phyloP scores from a whole-genome alignment of 1,139 yeast genomes.

The Geotrichum klebahnii region DNA sequence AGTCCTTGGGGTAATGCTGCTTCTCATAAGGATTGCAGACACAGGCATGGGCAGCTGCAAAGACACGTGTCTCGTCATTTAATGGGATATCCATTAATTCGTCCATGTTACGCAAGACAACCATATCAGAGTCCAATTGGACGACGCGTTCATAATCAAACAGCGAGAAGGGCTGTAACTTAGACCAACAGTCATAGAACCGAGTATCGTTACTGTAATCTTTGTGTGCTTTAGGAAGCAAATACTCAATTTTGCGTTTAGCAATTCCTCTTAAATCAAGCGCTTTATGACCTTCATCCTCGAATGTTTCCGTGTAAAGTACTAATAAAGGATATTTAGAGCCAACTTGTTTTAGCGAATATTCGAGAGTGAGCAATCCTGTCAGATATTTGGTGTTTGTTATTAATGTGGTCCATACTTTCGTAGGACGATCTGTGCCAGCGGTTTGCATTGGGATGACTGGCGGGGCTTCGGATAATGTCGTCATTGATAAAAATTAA shows the following conservation, averaged over 20 bases:
- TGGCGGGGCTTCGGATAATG: no score
- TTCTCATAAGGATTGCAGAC: slow-evolving; percentile 53
- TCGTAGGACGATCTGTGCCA: slow-evolving; percentile 18
- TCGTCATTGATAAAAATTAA: no score
- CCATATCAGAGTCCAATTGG: slow-evolving; percentile 56
- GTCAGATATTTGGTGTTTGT: slow-evolving; percentile 49
- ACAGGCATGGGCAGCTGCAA: slow-evolving; percentile 59
- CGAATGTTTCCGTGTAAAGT: slow-evolving; percentile 48
- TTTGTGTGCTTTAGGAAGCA: slow-evolving; percentile 44
- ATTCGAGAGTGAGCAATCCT: slow-evolving; percentile 50
- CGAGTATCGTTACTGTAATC: slow-evolving; percentile 48
- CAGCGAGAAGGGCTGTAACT: slow-evolving; percentile 50
- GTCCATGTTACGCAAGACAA: slow-evolving; percentile 52
- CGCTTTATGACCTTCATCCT: slow-evolving; percentile 41
- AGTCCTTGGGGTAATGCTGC: slow-evolving; percentile 50
- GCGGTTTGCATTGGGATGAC: slow-evolving; percentile 3
- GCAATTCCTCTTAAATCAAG: slow-evolving; percentile 44
- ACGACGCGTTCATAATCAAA: slow-evolving; percentile 49
- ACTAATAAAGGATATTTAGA: slow-evolving; percentile 51
- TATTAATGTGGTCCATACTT: slow-evolving; percentile 53
- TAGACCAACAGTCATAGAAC: slow-evolving; percentile 57
- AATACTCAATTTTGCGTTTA: slow-evolving; percentile 41
- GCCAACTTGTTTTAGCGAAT: slow-evolving; percentile 41
- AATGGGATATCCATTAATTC: slow-evolving; percentile 47
- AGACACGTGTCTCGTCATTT: slow-evolving; percentile 35